These are phyloP conservation scores for Citrus sp. DNA, from an alignment of 345 rosid species.

Conservation along the genomic window DNA sequence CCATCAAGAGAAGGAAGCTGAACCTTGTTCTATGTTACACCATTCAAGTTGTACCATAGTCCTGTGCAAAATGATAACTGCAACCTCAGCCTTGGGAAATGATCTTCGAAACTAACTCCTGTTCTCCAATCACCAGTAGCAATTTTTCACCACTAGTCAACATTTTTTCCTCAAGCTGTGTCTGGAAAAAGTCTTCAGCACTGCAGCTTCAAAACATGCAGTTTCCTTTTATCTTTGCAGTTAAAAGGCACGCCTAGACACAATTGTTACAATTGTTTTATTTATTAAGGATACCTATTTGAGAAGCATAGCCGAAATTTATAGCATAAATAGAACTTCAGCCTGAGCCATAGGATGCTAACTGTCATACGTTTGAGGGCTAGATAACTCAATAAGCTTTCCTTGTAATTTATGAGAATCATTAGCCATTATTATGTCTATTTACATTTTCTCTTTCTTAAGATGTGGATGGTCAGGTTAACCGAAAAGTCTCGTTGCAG, in stretches of 20 bases:
- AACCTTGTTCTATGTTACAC: background rate
- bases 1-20: background rate
- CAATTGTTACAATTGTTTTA: background rate
- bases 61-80: background rate
- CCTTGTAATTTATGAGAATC: background rate
- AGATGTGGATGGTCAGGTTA: constrained; percentile 71
- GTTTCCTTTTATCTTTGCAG: background rate
- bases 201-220: background rate
- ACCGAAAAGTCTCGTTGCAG: constrained; percentile 62
- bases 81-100: background rate
- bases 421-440: background rate
- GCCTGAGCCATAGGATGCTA: background rate
- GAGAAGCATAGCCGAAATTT: background rate
- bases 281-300: background rate
- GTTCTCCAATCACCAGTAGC: background rate
- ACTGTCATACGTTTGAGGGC: background rate
- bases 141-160: background rate
- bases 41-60: background rate
- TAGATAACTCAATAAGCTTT: background rate
- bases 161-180: background rate
- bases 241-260: background rate
- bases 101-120: background rate
- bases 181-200: background rate
- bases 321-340: background rate
- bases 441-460: constrained; percentile 25